These are phyloP conservation scores for Aspergillus leporis DNA, from an alignment of 495 filamentous ascomycete species.

Conservation along the genomic window DNA sequence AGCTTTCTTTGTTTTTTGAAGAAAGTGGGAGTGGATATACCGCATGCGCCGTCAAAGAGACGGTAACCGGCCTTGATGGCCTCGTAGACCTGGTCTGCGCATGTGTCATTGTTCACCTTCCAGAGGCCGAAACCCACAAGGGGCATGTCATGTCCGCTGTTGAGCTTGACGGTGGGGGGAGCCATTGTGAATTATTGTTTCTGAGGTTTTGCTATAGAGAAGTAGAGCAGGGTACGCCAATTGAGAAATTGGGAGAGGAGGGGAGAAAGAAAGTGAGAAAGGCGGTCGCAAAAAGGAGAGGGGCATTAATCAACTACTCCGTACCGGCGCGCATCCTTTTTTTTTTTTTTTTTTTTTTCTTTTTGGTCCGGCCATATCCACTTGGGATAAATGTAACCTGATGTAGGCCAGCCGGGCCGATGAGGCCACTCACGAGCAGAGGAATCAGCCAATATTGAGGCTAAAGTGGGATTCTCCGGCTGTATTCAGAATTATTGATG, in stretches of 20 bases:
- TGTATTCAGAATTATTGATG: not conserved
- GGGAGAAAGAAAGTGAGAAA: not conserved
- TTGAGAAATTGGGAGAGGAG: not conserved
- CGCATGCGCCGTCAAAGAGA: slow-evolving; percentile 83
- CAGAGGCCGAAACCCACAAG: slow-evolving; percentile 80
- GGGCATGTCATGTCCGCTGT: slow-evolving; percentile 81
- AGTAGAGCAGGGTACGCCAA: not conserved
- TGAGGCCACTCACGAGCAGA: not conserved
- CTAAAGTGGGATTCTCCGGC: not conserved
- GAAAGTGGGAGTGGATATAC: slow-evolving; percentile 48
- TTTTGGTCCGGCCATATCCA: not conserved
- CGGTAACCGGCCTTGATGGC: slow-evolving; percentile 89
- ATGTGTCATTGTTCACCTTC: slow-evolving; percentile 81
- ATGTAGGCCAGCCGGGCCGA: not conserved
- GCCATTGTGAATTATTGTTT: not conserved
- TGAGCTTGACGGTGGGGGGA: slow-evolving; percentile 66
- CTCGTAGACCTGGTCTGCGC: slow-evolving; percentile 79
- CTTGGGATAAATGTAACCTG: not conserved
- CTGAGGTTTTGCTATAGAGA: not conserved
- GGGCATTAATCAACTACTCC: not conserved
- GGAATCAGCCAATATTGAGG: not conserved
- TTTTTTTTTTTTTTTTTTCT: not conserved
- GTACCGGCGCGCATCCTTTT: not conserved
- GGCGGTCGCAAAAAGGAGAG: not conserved
- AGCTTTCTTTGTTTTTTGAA: slow-evolving; percentile 17